These are phyloP conservation scores for Coemansia sp. DNA, from an alignment of 192 early-diverging fungal species.

Conservation along the genomic window DNA sequence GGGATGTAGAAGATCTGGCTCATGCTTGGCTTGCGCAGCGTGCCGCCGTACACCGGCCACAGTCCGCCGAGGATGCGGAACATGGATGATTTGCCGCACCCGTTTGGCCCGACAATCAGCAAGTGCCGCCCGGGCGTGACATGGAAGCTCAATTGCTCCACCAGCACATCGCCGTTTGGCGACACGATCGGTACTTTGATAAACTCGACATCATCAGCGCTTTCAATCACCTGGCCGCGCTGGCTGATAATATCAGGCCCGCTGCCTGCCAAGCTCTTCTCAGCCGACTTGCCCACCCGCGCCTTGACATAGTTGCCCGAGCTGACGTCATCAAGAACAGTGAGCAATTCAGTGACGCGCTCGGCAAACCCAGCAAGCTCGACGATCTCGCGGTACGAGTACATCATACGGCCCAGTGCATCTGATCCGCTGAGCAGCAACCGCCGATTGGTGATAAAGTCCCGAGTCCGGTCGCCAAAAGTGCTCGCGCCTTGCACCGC, in stretches of 20 bases:
- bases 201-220: constrained; percentile 80
- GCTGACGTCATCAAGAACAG: constrained; percentile 86
- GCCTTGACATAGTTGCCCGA: constrained; percentile 76
- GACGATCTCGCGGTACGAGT: constrained; percentile 92
- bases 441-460: constrained; percentile 77
- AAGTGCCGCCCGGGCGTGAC: constrained; percentile 89
- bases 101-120: constrained; percentile 93
- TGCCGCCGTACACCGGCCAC: constrained; percentile 93
- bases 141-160: constrained; percentile 81
- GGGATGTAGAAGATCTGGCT: constrained; percentile 97
- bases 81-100: constrained; percentile 90
- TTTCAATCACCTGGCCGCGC: constrained; percentile 68
- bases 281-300: constrained; percentile 46
- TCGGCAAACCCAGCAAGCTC: constrained; percentile 94
- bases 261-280: constrained; percentile 11
- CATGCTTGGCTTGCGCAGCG: constrained; percentile 70
- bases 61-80: constrained; percentile 95
- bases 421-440: constrained; percentile 75
- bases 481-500: constrained; percentile 10
- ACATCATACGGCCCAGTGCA: constrained; percentile 83
- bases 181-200: constrained; percentile 89
- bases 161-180: constrained; percentile 91
- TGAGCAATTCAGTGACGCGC: constrained; percentile 81
- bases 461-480: constrained; percentile 49
- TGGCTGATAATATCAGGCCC: constrained; percentile 55